These are phyloP conservation scores for Adansonia gregorii DNA, from an alignment of 441 rosid species.

Conservation along the genomic window DNA sequence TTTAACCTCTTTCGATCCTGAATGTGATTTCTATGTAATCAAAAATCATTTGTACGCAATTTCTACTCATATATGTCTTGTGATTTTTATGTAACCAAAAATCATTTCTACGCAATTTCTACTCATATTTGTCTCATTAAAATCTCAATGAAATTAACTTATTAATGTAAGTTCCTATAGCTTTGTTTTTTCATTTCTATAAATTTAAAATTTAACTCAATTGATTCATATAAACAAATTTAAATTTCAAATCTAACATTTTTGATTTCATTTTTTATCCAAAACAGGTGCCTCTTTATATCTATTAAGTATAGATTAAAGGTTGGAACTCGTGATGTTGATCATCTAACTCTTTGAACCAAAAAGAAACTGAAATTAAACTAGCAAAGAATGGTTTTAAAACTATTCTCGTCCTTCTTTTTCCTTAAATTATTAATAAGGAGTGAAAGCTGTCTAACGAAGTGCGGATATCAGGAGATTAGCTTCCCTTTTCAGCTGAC, in stretches of 20 bases:
- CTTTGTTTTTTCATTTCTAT: too few relatives aligned
- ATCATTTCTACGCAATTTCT: not conserved
- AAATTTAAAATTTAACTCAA: too few relatives aligned
- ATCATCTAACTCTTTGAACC: not conserved
- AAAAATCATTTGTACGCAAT: too few relatives aligned
- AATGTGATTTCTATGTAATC: too few relatives aligned
- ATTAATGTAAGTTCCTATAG: not conserved
- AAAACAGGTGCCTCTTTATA: too few relatives aligned
- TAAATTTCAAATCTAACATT: not conserved
- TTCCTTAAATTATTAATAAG: not conserved
- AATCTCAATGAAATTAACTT: not conserved
- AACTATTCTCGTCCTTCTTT: not conserved
- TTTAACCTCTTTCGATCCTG: too few relatives aligned
- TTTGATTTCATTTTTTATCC: not conserved
- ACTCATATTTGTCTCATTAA: not conserved
- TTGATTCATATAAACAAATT: not conserved
- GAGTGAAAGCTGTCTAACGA: conserved; percentile 1
- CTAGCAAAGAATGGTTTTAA: conserved; percentile 18
- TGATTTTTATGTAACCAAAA: too few relatives aligned
- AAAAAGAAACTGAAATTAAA: not conserved
- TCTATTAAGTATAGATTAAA: not conserved
- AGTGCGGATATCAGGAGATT: conserved; percentile 15
- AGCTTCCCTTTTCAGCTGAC: conserved; percentile 47
- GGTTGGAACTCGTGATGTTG: not conserved
- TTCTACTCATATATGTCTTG: not conserved